Evolutionary conservation across 2,329 filamentous ascomycete species (phyloP).

Genomic region (Madurella mycetomatis): DNA sequence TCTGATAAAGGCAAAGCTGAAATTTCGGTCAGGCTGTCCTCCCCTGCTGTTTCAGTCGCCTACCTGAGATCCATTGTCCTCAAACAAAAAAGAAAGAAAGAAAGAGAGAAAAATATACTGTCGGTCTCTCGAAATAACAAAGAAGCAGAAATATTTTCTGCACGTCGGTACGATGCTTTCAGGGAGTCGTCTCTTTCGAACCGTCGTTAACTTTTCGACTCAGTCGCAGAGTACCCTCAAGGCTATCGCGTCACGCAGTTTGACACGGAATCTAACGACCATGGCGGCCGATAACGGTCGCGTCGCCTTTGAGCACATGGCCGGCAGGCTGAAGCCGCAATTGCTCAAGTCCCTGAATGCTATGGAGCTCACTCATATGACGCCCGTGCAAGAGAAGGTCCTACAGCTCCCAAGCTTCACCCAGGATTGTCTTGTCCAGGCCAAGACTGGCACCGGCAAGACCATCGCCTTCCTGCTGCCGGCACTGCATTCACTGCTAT

Average conservation of each 20-base stretch:
- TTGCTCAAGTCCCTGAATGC: constrained; percentile 21
- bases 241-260: background rate
- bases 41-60: constrained; percentile 11
- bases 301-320: constrained; percentile 18
- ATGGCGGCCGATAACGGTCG: constrained; percentile 8
- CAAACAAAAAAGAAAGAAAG: too few species aligned
- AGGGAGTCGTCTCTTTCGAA: background rate
- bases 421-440: constrained; percentile 67
- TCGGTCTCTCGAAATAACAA: background rate
- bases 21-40: background rate
- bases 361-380: constrained; percentile 39
- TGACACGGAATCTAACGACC: background rate
- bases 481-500: constrained; percentile 72
- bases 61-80: background rate
- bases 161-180: background rate
- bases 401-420: constrained; percentile 40
- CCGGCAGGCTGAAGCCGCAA: constrained; percentile 22
- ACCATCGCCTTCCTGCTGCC: constrained; percentile 79
- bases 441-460: constrained; percentile 84
- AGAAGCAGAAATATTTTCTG: background rate
- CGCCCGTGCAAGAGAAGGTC: constrained; percentile 51
- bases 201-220: background rate
- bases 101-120: too few species aligned
- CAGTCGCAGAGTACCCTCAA: background rate
- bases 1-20: background rate